These are phyloP conservation scores for Xylaria sp. DNA, from an alignment of 2,329 filamentous ascomycete species.

Conservation along the genomic window DNA sequence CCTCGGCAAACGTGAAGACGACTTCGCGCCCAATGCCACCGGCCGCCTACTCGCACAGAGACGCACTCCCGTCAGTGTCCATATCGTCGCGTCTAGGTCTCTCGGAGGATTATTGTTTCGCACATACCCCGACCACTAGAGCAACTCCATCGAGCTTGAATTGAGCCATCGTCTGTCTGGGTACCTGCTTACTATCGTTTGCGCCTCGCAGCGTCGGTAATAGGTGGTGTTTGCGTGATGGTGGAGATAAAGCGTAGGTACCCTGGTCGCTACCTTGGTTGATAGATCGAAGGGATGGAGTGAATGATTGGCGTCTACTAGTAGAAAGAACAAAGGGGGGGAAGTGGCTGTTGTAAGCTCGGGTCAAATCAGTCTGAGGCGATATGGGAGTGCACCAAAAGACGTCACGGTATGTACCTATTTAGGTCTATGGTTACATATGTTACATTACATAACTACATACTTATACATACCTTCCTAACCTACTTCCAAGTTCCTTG, in stretches of 20 bases:
- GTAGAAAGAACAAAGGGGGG: not conserved
- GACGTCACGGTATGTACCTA: too few relatives aligned
- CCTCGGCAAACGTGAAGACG: slow-evolving; percentile 40
- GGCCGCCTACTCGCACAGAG: slow-evolving; percentile 3
- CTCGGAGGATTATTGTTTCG: not conserved
- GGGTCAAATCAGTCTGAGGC: not conserved
- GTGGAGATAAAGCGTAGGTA: not conserved
- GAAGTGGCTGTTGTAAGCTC: not conserved
- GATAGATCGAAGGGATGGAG: not conserved
- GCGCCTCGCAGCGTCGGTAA: too few relatives aligned
- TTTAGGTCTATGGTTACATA: not conserved
- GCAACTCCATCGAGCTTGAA: not conserved
- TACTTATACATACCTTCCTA: not conserved
- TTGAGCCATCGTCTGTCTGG: not conserved
- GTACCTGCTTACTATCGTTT: not conserved
- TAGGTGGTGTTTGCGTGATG: not conserved
- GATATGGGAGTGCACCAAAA: not conserved
- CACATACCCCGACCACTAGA: not conserved
- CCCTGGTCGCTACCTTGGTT: not conserved
- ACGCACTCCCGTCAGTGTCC: not conserved
- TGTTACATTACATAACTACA: not conserved
- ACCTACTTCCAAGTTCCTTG: too few relatives aligned
- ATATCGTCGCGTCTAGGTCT: not conserved
- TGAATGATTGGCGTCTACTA: not conserved
- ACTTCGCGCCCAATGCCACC: slow-evolving; percentile 41